Evolutionary conservation across 2,329 filamentous ascomycete genomes (phyloP).

Genomic region (Chaetomiaceae sp.): DNA sequence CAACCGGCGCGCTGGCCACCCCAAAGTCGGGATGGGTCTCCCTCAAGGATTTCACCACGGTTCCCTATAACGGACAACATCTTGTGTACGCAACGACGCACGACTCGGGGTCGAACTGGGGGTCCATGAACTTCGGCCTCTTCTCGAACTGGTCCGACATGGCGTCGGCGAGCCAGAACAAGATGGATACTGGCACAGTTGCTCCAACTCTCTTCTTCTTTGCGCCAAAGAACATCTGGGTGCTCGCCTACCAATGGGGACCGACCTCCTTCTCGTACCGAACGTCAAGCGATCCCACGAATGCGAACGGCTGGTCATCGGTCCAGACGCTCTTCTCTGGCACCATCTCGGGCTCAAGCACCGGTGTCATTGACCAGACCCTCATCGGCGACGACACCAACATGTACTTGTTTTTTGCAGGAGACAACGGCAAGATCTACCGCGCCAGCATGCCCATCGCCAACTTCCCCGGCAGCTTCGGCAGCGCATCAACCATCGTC

Average conservation of each 20-base stretch:
- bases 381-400: constrained; percentile 55
- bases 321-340: constrained; percentile 53
- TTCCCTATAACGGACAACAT: constrained; percentile 51
- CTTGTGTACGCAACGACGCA: constrained; percentile 55
- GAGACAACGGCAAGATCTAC: constrained; percentile 64
- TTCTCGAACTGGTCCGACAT: constrained; percentile 52
- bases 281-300: constrained; percentile 54
- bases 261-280: constrained; percentile 54
- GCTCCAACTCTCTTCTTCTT: constrained; percentile 63
- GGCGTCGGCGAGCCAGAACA: constrained; percentile 47
- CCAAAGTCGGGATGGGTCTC: constrained; percentile 51
- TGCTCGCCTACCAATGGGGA: constrained; percentile 64
- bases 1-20: constrained; percentile 44
- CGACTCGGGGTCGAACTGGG: constrained; percentile 41
- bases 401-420: constrained; percentile 65
- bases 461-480: constrained; percentile 59
- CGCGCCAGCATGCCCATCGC: constrained; percentile 57
- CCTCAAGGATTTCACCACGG: constrained; percentile 57
- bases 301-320: constrained; percentile 52
- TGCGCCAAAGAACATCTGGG: constrained; percentile 54
- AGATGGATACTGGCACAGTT: constrained; percentile 43
- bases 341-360: constrained; percentile 45
- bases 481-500: constrained; percentile 43
- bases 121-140: constrained; percentile 54
- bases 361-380: constrained; percentile 58